phyloP scores from a whole-genome alignment of 306 rosid genomes.

The Lathyrus aphaca region DNA sequence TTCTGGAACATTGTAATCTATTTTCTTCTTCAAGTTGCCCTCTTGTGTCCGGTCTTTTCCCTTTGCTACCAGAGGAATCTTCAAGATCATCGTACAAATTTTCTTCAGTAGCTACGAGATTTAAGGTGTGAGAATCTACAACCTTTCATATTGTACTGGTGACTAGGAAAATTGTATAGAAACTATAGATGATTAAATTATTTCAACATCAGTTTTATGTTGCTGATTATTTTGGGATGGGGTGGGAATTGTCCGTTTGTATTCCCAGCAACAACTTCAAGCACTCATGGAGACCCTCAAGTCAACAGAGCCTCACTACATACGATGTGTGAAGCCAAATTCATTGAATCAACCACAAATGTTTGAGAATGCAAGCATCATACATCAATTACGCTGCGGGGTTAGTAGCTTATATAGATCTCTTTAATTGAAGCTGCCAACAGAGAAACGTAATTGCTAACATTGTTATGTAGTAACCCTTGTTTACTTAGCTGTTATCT shows the following conservation, averaged over 20 bases:
- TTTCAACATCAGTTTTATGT: slow-evolving; percentile 36
- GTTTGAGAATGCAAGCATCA: slow-evolving; percentile 86
- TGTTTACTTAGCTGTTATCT: slow-evolving; percentile 6
- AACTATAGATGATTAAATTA: slow-evolving; percentile 8
- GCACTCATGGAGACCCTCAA: slow-evolving; percentile 94
- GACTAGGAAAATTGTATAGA: slow-evolving; percentile 18
- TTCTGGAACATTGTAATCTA: slow-evolving; percentile 88
- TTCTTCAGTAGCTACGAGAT: slow-evolving; percentile 94
- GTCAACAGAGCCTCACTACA: slow-evolving; percentile 90
- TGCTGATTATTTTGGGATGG: slow-evolving; percentile 29
- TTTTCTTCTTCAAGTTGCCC: slow-evolving; percentile 83
- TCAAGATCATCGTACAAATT: slow-evolving; percentile 92
- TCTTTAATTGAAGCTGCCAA: slow-evolving; percentile 36
- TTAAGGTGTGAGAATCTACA: slow-evolving; percentile 66
- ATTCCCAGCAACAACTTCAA: slow-evolving; percentile 92
- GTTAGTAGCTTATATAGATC: slow-evolving; percentile 56
- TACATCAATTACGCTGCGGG: slow-evolving; percentile 97
- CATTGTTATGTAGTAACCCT: slow-evolving; percentile 28
- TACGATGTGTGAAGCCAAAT: slow-evolving; percentile 97
- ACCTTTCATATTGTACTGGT: neutral
- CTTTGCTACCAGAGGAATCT: slow-evolving; percentile 74
- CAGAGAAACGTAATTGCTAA: slow-evolving; percentile 12
- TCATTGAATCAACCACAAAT: slow-evolving; percentile 84
- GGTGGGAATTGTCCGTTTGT: slow-evolving; percentile 9
- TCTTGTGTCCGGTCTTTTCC: slow-evolving; percentile 77